Evolutionary conservation across 306 rosid species (phyloP), one percentile per base, ranked within the genome.

Genomic region (Acacia melanoxylon): DNA sequence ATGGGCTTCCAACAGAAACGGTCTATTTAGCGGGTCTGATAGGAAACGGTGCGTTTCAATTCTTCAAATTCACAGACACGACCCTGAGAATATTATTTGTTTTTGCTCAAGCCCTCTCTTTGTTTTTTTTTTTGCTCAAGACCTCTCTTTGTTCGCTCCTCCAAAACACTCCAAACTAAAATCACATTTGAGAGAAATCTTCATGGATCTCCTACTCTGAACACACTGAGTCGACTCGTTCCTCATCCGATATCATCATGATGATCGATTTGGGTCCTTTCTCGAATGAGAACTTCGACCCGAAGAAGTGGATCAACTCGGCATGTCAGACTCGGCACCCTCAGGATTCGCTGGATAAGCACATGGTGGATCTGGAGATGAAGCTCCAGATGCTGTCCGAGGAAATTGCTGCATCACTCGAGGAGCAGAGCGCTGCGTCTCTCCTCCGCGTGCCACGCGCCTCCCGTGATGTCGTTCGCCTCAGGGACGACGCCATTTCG

Each of bases 401-500:
- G 82, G 97, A 96, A 89, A 93, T 96, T 84, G 91, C 94, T 33
- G 94, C 97, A 10, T 92, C 98, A 9, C 97, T 94, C 33, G 97
- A 96, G 87, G 99, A 96, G 45, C 97, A 93, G 85, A 93, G 99
- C 83, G 75, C 98, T 81, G 87, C 93, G 74, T 85, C 97, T 19
- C 97, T 93, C 77, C 99, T 96, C 79, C 98, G 97, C 27, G 93
- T 96, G 0, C 99, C 99, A 2, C 97, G 99, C 8, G 92, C 98
- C 81, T 91, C 96, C 17, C 99, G 98, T 2, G 99, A 96, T 29
- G 94, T 93, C 76, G 81, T 94, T 71, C 97, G 98, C 75, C 89
- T 96, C 80, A 92, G 99, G 10, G 99, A 96, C 46, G 99, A 96
- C 12, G 97, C 97, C 76, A 89, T 94, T 49, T 91, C 97, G 2